A percentile compares a stretch with the other conserved stretches of the same genome.
Conservation (phyloP, 2,329 filamentous ascomycete species). For the Colletotrichum sp. region DNA sequence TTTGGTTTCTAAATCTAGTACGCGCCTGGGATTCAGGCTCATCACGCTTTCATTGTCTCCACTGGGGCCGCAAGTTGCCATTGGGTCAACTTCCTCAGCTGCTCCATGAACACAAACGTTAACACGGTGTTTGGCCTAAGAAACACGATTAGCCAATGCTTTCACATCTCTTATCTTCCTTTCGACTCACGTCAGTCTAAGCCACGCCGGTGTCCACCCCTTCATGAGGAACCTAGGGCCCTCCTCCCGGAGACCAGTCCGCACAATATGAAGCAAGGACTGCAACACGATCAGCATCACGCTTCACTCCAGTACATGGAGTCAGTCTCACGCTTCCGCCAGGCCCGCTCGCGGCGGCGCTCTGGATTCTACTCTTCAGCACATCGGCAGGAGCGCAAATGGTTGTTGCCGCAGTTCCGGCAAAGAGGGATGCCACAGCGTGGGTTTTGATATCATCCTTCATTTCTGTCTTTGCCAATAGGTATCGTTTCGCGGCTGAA, state of each 20-base stretch:
- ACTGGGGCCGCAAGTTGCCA: conserved; percentile 13
- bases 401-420: conserved; percentile 51
- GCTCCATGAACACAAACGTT: conserved; percentile 52
- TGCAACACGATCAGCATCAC: conserved; percentile 5
- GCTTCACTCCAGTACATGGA: background rate
- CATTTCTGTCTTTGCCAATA: conserved; percentile 30
- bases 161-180: conserved; percentile 14
- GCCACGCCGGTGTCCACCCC: conserved; percentile 51
- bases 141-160: conserved; percentile 4
- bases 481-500: conserved; percentile 36
- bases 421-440: conserved; percentile 41
- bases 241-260: conserved; percentile 39
- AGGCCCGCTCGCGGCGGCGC: conserved; percentile 25
- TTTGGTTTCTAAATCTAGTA: conserved; percentile 33
- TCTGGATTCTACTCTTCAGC: conserved; percentile 48
- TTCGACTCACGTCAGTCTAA: conserved; percentile 41
- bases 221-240: conserved; percentile 49
- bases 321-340: conserved; percentile 9
- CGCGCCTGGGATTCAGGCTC: background rate
- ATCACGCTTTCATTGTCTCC: conserved; percentile 15
- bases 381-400: conserved; percentile 51
- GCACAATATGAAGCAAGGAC: conserved; percentile 38
- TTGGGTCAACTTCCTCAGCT: conserved; percentile 38
- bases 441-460: conserved; percentile 46
- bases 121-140: conserved; percentile 48